Evolutionary conservation across 768 basidiomycete species (phyloP).

Genomic region (Lactarius akahatsu): DNA sequence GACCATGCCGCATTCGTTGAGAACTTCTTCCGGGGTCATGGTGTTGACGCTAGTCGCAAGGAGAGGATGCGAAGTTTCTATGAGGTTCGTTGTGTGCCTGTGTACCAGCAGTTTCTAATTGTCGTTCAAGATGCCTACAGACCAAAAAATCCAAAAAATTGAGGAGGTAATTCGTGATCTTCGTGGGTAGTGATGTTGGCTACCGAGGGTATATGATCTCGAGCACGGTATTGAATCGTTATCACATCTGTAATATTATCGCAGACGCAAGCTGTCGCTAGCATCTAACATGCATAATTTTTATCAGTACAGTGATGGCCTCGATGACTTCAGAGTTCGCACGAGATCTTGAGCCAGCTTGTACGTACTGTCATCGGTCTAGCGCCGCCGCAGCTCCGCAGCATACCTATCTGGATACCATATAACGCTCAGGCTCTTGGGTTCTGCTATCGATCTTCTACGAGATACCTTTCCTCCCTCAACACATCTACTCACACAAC

Average conservation of each 20-base stretch:
- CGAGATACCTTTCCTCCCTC: conserved; percentile 12
- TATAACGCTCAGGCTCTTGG: conserved; percentile 15
- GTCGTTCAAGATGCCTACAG: conserved; percentile 49
- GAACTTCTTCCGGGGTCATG: conserved; percentile 42
- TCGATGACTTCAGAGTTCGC: conserved; percentile 22
- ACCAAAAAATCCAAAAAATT: conserved; percentile 54
- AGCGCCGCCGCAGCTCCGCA: not conserved
- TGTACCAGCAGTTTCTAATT: not conserved
- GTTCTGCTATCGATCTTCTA: conserved; percentile 13
- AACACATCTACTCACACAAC: not conserved
- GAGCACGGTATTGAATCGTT: conserved; percentile 6
- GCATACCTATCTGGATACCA: conserved; percentile 7
- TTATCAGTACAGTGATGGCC: not conserved
- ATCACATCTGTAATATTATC: conserved; percentile 5
- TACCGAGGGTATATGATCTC: conserved; percentile 1
- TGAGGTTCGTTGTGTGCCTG: conserved; percentile 39
- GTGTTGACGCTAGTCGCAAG: conserved; percentile 41
- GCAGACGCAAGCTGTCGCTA: not conserved
- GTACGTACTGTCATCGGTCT: no score
- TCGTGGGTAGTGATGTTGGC: conserved; percentile 27
- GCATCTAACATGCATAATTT: not conserved
- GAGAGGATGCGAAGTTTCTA: conserved; percentile 51
- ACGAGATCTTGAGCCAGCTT: conserved; percentile 2
- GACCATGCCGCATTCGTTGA: conserved; percentile 46
- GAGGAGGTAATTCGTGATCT: conserved; percentile 48